Percentiles rank a stretch among this genome's conserved stretches.
phyloP scores from a whole-genome alignment of 305 asterid species.

The Solanum chacoense region DNA sequence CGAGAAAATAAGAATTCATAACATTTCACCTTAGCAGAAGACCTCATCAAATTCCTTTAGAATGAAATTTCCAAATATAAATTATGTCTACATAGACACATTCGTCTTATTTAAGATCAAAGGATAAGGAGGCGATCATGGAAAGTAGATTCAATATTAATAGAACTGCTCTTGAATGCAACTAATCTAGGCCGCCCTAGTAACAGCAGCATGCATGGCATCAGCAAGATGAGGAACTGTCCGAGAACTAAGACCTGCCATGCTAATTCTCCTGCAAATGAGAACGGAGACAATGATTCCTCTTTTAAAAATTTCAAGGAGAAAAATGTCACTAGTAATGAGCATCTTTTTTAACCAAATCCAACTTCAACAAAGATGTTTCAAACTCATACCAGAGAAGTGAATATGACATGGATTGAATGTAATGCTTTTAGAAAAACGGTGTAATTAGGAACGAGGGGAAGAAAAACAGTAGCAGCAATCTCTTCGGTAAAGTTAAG shows the following conservation, averaged over 20 bases:
- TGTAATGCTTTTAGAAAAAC: neutral
- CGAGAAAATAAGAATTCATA: neutral
- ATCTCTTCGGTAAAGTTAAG: neutral
- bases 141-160: neutral
- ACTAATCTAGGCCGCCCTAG: conserved; percentile 21
- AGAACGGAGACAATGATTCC: neutral
- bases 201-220: conserved; percentile 72
- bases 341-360: neutral
- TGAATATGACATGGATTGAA: neutral
- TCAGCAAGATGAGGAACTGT: conserved; percentile 71
- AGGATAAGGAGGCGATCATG: neutral
- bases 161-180: neutral
- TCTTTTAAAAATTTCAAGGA: neutral
- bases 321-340: neutral
- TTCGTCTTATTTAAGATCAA: neutral
- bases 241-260: conserved; percentile 77
- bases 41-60: neutral
- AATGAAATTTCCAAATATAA: neutral
- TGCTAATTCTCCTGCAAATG: conserved; percentile 66
- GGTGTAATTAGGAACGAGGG: neutral
- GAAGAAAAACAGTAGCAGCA: neutral
- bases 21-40: neutral
- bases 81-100: neutral
- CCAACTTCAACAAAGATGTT: neutral
- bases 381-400: neutral